Evolutionary conservation across 306 rosid species (phyloP).

Genomic region (cucumber (Cucumis sativus)): Cucumber_9930_V3 NC_026657.2:14847001-14847500

Average conservation of each 20-base stretch:
- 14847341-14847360: conserved; percentile 86
- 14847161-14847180: conserved; percentile 56
- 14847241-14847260: conserved; percentile 69
- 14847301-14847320: conserved; percentile 94
- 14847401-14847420: conserved; percentile 73
- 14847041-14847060: conserved; percentile 9
- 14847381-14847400: conserved; percentile 31
- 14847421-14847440: conserved; percentile 93
- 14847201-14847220: conserved; percentile 83
- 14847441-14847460: conserved; percentile 59
- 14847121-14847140: conserved; percentile 84
- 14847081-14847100: conserved; percentile 56
- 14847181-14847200: conserved; percentile 79
- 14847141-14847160: conserved; percentile 84
- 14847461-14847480: conserved; percentile 13
- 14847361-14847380: conserved; percentile 52
- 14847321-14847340: conserved; percentile 81
- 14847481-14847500: conserved; percentile 28
- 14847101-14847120: conserved; percentile 65
- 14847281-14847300: conserved; percentile 75
- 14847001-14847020: conserved; percentile 42
- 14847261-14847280: conserved; percentile 75
- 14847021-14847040: conserved; percentile 49
- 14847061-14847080: conserved; percentile 29
- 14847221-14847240: conserved; percentile 63